Evolutionary conservation across 345 rosid genomes (phyloP), one percentile per base, ranked within the genome.

Genomic region (Draba incana): DNA sequence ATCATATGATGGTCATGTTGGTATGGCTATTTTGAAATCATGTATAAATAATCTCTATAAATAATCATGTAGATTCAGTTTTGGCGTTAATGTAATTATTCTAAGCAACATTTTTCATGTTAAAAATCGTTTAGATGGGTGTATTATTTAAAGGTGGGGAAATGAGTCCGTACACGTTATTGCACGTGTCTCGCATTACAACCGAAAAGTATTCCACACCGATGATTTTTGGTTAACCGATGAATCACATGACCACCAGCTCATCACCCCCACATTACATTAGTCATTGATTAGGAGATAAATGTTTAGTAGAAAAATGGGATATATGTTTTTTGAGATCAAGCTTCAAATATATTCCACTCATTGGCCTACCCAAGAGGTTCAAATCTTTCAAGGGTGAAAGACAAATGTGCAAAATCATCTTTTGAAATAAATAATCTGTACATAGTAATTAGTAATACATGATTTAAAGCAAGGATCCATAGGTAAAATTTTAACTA

Each of bases 241-340:
- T 71, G 56, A 54, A 71, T 47, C 75, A 62, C 75, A 71, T 71
- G 69, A 54, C 57, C 33, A 63, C 68, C 75, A 71, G 75, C 69
- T 62, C 68, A 70, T n/a, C n/a, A n/a, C n/a, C n/a, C 37, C 61
- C 31, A 7, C 28, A 45, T 41, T 57, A n/a, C n/a, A n/a, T 50
- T 2, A 35, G 38, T 7, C 38, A 35, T 35, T 5, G 7, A 31
- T 6, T 35, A 35, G 10, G 10, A 35, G 38, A 35, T 35, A 35
- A 1, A 35, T 7, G 38, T 35, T 35, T 35, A 35, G 10, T 39
- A 31, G 33, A 31, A 35, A 30, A 43, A 28, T 35, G 38, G 38
- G 9, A 35, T 7, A 57, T n/a, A 56, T 57, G 38, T 68, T 56
- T 31, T 31, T 11, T 4, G 39, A 63, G 46, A 63, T 35, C 44